Percentiles rank a stretch among this genome's conserved stretches.
phyloP scores from a whole-genome alignment of 352 stramenopile genomes.

The Globisporangium abappressorium region DNA sequence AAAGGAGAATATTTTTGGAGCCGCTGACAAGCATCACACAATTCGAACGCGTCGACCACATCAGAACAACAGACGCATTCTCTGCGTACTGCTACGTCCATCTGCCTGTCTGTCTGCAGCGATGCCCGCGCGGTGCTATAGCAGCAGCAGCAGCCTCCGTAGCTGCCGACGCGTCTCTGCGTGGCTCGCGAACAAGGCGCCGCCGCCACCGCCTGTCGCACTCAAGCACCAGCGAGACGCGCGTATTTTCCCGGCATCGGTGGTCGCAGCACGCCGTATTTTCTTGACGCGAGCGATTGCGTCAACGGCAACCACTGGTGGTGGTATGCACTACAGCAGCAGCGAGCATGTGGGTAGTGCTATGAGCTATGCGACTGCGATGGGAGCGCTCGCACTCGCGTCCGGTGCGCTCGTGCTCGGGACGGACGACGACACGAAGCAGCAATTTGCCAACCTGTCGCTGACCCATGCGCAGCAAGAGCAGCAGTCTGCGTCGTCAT shows the following conservation, averaged over 20 bases:
- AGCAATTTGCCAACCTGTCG: neutral
- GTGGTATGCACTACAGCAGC: neutral
- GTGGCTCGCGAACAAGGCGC: slow-evolving; percentile 4
- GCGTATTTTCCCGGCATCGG: neutral
- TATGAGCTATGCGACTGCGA: neutral
- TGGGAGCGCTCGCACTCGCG: slow-evolving; percentile 11
- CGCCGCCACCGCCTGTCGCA: neutral
- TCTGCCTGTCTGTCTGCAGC: neutral
- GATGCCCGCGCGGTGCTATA: slow-evolving; percentile 8
- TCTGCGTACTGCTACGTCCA: neutral
- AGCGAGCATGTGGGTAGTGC: neutral
- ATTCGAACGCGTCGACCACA: neutral
- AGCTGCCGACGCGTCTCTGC: slow-evolving; percentile 1
- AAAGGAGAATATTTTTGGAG: too few species aligned
- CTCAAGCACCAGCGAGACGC: neutral
- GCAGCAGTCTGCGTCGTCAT: neutral
- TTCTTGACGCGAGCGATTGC: slow-evolving; percentile 5
- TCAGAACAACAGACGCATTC: neutral
- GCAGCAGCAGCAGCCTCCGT: neutral
- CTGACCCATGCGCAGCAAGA: slow-evolving; percentile 6
- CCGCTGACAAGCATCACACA: neutral
- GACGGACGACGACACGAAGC: slow-evolving; percentile 1
- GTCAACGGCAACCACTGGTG: neutral
- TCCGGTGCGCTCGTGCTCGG: slow-evolving; percentile 10
- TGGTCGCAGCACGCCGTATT: neutral